Conservation (phyloP, 1,284 basidiomycete genomes). For the Xerocomus minutiporus region DNA sequence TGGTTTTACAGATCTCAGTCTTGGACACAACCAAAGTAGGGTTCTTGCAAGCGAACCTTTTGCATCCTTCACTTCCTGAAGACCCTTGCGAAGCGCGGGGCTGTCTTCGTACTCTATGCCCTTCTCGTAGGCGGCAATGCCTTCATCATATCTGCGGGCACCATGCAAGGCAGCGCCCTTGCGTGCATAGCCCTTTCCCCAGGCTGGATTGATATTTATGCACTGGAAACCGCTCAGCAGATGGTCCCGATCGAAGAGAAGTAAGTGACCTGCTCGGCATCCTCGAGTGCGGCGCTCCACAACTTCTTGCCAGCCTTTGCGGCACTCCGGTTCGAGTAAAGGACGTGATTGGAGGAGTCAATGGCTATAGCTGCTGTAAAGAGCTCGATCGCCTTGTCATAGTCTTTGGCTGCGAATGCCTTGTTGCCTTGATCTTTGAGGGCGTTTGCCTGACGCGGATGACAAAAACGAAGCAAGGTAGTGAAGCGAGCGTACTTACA, state of each 20-base stretch:
- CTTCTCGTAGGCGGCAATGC: conserved; percentile 75
- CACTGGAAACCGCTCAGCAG: conserved; percentile 41
- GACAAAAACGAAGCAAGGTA: not conserved
- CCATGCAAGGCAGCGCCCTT: conserved; percentile 97
- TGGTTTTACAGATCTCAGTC: conserved; percentile 31
- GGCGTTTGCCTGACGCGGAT: conserved; percentile 42
- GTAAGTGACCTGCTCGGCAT: conserved; percentile 78
- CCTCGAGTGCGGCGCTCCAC: conserved; percentile 75
- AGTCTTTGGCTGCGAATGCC: conserved; percentile 91
- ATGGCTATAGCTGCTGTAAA: conserved; percentile 87
- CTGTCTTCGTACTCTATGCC: conserved; percentile 82
- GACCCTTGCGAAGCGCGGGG: conserved; percentile 78
- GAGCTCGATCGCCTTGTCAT: conserved; percentile 80
- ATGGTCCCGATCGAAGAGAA: conserved; percentile 3
- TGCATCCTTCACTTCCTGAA: conserved; percentile 82
- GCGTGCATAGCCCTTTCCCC: conserved; percentile 89
- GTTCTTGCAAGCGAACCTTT: conserved; percentile 45
- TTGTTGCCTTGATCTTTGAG: conserved; percentile 96
- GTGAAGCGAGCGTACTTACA: conserved; percentile 17
- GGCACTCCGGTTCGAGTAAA: conserved; percentile 92
- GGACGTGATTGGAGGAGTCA: conserved; percentile 81
- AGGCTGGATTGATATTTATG: conserved; percentile 75
- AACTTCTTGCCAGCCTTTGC: conserved; percentile 81
- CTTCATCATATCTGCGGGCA: conserved; percentile 72
- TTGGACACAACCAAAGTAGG: not conserved